Evolutionary conservation across 169 alveolate species (phyloP).

Genomic region (Cryptosporidium sp.): DNA sequence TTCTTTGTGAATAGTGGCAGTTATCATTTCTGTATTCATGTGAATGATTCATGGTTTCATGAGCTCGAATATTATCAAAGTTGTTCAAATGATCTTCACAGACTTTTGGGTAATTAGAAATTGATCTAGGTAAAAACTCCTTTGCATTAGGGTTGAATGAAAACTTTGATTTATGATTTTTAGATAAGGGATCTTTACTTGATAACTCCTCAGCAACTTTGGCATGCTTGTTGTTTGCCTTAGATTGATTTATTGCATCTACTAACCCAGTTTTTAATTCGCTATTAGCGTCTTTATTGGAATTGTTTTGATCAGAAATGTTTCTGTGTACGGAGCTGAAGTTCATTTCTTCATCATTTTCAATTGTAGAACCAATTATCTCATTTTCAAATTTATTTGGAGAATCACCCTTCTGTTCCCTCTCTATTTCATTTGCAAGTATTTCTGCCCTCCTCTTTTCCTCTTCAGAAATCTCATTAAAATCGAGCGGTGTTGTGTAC

Average conservation of each 20-base stretch:
- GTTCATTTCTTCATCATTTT: constrained; percentile 59
- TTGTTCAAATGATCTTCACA: neutral
- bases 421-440: constrained; percentile 58
- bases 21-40: neutral
- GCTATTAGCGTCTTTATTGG: neutral
- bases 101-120: neutral
- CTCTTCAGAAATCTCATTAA: constrained; percentile 43
- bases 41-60: neutral
- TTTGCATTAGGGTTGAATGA: constrained; percentile 73
- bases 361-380: neutral
- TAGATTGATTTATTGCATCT: neutral
- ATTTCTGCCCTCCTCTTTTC: constrained; percentile 52
- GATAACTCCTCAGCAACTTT: neutral
- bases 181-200: neutral
- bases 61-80: neutral
- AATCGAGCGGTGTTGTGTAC: constrained; percentile 75
- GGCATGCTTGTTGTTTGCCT: neutral
- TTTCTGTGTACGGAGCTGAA: constrained; percentile 59
- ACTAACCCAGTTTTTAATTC: neutral
- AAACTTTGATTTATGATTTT: constrained; percentile 13
- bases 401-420: constrained; percentile 4
- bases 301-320: neutral
- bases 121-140: constrained; percentile 57
- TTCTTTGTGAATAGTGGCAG: neutral
- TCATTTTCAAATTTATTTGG: neutral